Percentiles rank a stretch among this genome's conserved stretches.
Conservation (phyloP, 192 early-diverging fungal species). For the Rhizoclosmatium sp. region DNA sequence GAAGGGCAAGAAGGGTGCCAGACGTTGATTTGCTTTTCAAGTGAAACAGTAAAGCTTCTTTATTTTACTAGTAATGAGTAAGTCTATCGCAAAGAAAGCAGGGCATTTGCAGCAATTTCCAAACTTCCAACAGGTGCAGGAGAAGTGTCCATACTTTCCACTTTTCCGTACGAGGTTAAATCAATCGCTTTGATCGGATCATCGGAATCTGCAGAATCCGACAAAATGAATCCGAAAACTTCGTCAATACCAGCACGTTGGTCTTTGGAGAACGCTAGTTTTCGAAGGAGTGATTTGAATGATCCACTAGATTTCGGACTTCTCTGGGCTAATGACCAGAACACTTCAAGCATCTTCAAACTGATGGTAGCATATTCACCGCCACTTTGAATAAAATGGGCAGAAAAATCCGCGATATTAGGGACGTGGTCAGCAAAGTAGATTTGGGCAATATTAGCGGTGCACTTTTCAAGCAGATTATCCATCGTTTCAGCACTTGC, state of each 20-base stretch:
- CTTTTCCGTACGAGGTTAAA: constrained; percentile 35
- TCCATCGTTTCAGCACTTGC: neutral
- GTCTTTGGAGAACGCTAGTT: constrained; percentile 45
- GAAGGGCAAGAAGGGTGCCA: constrained; percentile 42
- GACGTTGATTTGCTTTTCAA: constrained; percentile 11
- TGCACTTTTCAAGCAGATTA: constrained; percentile 43
- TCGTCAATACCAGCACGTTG: constrained; percentile 20
- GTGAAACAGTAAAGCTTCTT: neutral
- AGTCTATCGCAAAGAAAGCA: constrained; percentile 1
- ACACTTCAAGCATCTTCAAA: constrained; percentile 46
- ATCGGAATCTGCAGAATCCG: constrained; percentile 39
- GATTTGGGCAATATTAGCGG: constrained; percentile 44
- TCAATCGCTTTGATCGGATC: constrained; percentile 43
- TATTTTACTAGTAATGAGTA: neutral
- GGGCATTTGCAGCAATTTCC: constrained; percentile 6
- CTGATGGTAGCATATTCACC: constrained; percentile 28
- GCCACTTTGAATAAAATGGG: constrained; percentile 33
- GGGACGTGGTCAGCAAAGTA: constrained; percentile 47
- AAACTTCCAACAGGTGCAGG: neutral
- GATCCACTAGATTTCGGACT: constrained; percentile 33
- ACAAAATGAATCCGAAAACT: constrained; percentile 39
- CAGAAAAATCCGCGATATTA: constrained; percentile 49
- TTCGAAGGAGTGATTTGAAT: constrained; percentile 42
- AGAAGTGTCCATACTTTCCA: constrained; percentile 6
- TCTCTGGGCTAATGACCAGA: constrained; percentile 47